Evolutionary conservation across 148 eudicot species (phyloP).

Genomic region (Amaranthus palmeri): DNA sequence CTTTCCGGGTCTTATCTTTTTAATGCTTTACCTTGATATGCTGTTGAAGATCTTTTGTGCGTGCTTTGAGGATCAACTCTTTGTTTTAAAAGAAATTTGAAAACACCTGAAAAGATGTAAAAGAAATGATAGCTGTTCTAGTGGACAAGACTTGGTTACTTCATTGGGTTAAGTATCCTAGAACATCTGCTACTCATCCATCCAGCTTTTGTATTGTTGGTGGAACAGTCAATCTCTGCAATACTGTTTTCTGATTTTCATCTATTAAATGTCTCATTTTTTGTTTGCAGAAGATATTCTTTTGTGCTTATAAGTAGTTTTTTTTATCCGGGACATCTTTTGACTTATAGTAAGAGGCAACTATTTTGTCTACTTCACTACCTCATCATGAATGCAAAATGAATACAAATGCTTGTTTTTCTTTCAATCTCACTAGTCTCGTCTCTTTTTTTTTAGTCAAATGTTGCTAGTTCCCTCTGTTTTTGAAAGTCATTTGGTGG

Average conservation of each 20-base stretch:
- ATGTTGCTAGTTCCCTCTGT: not conserved
- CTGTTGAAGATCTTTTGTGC: not conserved
- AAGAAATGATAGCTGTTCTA: not conserved
- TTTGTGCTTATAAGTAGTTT: not conserved
- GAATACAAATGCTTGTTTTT: not conserved
- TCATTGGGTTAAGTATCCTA: not conserved
- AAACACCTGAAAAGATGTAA: not conserved
- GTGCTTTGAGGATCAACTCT: not conserved
- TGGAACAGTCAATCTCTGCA: slow-evolving; percentile 2
- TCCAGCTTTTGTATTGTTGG: not conserved
- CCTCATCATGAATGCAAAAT: not conserved
- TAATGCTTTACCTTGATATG: not conserved
- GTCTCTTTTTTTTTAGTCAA: not conserved
- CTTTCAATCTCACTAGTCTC: not conserved
- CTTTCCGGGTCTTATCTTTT: not conserved
- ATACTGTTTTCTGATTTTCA: not conserved
- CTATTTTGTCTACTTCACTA: no score
- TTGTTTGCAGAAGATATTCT: no score
- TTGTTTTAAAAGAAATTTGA: not conserved
- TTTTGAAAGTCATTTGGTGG: not conserved
- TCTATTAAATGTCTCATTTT: not conserved
- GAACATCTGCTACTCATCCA: not conserved
- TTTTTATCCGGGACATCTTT: no score
- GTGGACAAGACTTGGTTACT: not conserved
- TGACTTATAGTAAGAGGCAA: no score